These are phyloP conservation scores for Sporothrix humicola DNA, from an alignment of 2,329 filamentous ascomycete species.

Conservation along the genomic window DNA sequence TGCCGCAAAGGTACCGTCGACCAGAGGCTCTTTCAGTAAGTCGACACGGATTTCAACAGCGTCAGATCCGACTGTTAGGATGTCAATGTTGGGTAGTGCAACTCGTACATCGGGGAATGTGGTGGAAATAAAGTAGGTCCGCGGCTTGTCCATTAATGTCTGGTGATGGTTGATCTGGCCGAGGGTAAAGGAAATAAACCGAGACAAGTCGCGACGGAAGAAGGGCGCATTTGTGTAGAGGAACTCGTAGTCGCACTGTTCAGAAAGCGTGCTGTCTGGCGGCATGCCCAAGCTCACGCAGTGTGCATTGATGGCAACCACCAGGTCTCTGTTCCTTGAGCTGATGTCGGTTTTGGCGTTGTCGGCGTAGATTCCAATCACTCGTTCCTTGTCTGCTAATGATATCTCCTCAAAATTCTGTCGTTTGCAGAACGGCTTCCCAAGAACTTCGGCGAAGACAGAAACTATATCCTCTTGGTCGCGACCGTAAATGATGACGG, in stretches of 20 bases:
- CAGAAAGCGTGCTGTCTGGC: slow-evolving; percentile 68
- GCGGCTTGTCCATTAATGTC: slow-evolving; percentile 74
- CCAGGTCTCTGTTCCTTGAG: slow-evolving; percentile 61
- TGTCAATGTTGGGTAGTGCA: slow-evolving; percentile 83
- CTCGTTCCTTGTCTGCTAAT: slow-evolving; percentile 63
- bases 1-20: slow-evolving; percentile 64
- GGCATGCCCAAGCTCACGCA: slow-evolving; percentile 74
- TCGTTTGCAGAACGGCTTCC: slow-evolving; percentile 70
- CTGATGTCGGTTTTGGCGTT: slow-evolving; percentile 64
- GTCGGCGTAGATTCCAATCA: slow-evolving; percentile 68
- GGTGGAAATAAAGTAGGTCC: slow-evolving; percentile 85
- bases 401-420: slow-evolving; percentile 60
- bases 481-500: slow-evolving; percentile 70
- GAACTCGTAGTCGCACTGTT: slow-evolving; percentile 82
- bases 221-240: slow-evolving; percentile 76
- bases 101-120: slow-evolving; percentile 86
- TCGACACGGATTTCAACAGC: slow-evolving; percentile 86
- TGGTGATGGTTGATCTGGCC: slow-evolving; percentile 81
- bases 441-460: slow-evolving; percentile 78
- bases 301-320: slow-evolving; percentile 77
- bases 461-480: slow-evolving; percentile 77
- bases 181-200: slow-evolving; percentile 79
- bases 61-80: slow-evolving; percentile 84
- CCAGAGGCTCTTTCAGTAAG: slow-evolving; percentile 73
- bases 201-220: slow-evolving; percentile 74